Percentiles rank a stretch among this genome's conserved stretches.
Evolutionary conservation across 1,284 basidiomycete genomes (phyloP).

Genomic region (Inonotus hispidus): DNA sequence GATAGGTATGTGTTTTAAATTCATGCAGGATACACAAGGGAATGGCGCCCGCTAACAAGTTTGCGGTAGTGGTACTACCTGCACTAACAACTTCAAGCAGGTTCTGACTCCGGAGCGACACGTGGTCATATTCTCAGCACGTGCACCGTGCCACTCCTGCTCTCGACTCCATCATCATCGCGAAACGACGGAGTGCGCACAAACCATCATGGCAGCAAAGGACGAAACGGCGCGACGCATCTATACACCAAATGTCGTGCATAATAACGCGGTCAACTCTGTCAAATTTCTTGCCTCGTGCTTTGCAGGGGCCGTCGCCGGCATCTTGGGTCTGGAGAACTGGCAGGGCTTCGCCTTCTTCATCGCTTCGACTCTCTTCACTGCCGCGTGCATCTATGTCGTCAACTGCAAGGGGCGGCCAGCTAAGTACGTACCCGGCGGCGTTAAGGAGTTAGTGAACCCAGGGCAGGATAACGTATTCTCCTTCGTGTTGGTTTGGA

Average conservation of each 20-base stretch:
- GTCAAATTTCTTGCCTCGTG: constrained; percentile 76
- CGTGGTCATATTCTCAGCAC: background rate
- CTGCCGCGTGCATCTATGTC: constrained; percentile 56
- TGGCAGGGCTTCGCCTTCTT: constrained; percentile 78
- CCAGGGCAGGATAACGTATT: constrained; percentile 83
- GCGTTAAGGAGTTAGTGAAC: constrained; percentile 61
- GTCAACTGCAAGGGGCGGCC: constrained; percentile 66
- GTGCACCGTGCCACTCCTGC: background rate
- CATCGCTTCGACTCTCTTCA: constrained; percentile 58
- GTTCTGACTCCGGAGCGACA: too few relatives aligned
- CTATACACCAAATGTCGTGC: constrained; percentile 65
- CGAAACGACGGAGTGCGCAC: background rate
- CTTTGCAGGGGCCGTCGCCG: constrained; percentile 80
- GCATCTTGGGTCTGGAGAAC: constrained; percentile 82
- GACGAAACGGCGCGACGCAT: constrained; percentile 51
- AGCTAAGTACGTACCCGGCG: constrained; percentile 54
- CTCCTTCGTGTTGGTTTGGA: constrained; percentile 86
- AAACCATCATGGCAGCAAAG: constrained; percentile 31
- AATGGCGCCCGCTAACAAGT: too few relatives aligned
- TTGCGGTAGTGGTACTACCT: too few relatives aligned
- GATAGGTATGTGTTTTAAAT: too few relatives aligned
- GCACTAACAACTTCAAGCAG: too few relatives aligned
- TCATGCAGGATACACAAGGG: too few relatives aligned
- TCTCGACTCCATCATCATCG: background rate
- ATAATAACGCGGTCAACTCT: constrained; percentile 59